These are phyloP conservation scores for Cochlearia excelsa DNA, from an alignment of 345 rosid species.

Conservation along the genomic window DNA sequence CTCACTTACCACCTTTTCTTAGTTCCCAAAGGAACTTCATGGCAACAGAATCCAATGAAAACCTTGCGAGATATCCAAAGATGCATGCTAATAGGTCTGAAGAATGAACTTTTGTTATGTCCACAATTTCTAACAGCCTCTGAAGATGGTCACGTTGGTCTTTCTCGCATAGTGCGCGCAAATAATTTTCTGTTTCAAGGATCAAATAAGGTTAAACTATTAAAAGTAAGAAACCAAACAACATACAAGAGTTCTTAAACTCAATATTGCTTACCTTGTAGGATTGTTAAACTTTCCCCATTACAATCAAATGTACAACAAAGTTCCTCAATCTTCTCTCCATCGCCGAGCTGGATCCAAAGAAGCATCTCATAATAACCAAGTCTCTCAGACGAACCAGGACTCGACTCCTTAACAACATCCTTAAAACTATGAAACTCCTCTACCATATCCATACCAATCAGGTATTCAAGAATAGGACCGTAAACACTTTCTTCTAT, in stretches of 20 bases:
- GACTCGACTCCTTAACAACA: slow-evolving; percentile 44
- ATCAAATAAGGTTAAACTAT: not conserved
- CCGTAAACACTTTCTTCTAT: slow-evolving; percentile 61
- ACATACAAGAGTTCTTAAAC: slow-evolving; percentile 4
- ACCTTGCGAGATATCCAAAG: slow-evolving; percentile 67
- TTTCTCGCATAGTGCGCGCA: slow-evolving; percentile 69
- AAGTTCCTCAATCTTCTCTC: slow-evolving; percentile 56
- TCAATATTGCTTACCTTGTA: slow-evolving; percentile 45
- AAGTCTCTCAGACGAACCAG: slow-evolving; percentile 42
- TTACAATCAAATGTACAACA: slow-evolving; percentile 37
- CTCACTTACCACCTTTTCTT: slow-evolving; percentile 47
- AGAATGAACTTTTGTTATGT: slow-evolving; percentile 59
- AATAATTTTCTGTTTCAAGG: slow-evolving; percentile 55
- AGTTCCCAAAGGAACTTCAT: slow-evolving; percentile 52
- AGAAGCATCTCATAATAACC: slow-evolving; percentile 91
- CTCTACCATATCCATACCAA: slow-evolving; percentile 62
- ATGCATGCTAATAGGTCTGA: slow-evolving; percentile 37
- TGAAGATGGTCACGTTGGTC: slow-evolving; percentile 49
- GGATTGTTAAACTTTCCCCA: slow-evolving; percentile 34
- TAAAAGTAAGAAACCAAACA: not conserved
- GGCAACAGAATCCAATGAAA: slow-evolving; percentile 48
- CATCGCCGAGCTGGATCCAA: slow-evolving; percentile 44
- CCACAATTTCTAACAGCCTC: slow-evolving; percentile 55
- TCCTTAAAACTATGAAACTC: slow-evolving; percentile 49
- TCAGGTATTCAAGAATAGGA: slow-evolving; percentile 56